A percentile compares a stretch with the other conserved stretches of the same genome.
Conservation (phyloP, 2,329 filamentous ascomycete species). For the Arthrobotrys pseudoclavata region DNA sequence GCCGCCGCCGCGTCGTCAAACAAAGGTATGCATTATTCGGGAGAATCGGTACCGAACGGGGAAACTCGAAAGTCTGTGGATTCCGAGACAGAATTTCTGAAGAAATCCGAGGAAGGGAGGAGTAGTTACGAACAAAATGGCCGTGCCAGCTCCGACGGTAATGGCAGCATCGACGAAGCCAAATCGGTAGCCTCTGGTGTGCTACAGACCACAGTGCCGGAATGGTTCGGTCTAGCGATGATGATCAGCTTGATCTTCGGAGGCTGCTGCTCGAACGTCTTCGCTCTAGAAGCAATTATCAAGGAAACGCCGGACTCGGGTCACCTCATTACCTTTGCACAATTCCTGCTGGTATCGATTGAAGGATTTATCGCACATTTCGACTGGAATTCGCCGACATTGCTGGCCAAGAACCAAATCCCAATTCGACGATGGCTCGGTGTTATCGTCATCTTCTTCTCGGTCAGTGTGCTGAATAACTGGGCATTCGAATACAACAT, state of each 20-base stretch:
- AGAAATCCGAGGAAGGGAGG: conserved; percentile 60
- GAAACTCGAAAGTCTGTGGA: conserved; percentile 42
- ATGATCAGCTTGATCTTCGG: conserved; percentile 93
- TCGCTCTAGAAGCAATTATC: conserved; percentile 92
- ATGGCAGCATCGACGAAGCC: conserved; percentile 39
- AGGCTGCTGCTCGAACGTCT: conserved; percentile 97
- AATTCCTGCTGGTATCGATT: conserved; percentile 85
- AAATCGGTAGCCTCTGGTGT: conserved; percentile 40
- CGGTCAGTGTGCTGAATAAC: conserved; percentile 96
- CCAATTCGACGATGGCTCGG: conserved; percentile 86
- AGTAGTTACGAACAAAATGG: conserved; percentile 29
- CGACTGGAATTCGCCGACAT: conserved; percentile 75
- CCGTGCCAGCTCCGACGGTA: conserved; percentile 40
- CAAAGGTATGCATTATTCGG: conserved; percentile 40
- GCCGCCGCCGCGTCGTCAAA: conserved; percentile 14
- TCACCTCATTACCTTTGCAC: conserved; percentile 87
- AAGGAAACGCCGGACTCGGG: conserved; percentile 89
- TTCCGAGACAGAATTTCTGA: conserved; percentile 39
- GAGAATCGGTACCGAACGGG: conserved; percentile 38
- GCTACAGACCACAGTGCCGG: conserved; percentile 67
- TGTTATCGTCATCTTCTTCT: conserved; percentile 91
- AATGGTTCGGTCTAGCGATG: conserved; percentile 74
- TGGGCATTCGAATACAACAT: conserved; percentile 98
- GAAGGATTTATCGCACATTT: conserved; percentile 83
- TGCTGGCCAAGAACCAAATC: conserved; percentile 81